Evolutionary conservation across 805 yeast species (phyloP), one percentile per base, ranked within the genome.

Genomic region (Groenewaldozyma tartarivorans): DNA sequence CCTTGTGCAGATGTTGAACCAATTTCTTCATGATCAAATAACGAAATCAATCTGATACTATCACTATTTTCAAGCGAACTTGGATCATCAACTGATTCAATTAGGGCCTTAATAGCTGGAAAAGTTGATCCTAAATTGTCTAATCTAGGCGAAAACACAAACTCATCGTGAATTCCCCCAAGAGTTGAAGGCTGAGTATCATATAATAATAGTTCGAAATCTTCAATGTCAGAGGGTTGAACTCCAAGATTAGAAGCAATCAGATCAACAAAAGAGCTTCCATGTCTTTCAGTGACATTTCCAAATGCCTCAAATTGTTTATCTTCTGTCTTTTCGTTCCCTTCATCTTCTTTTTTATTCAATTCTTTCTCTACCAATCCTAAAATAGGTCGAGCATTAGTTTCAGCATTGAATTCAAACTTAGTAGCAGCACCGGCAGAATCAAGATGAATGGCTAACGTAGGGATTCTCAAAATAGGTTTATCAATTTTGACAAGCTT

Each of bases 1-100:
- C 98, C 98, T 62, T 90, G 96, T 11, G 95, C 95, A 15, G 95
- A 81, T 5, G 77, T 69, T 1, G 96, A 87, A 0, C 98, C 98
- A 50, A 90, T 72, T 60, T 90, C 98, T 62, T 90, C 98, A 60
- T 92, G 97, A 59, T 90, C 98, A 60, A 92, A 90, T 45, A 88
- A 67, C 0, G 95, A 79, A 41, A 87, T 70, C 56, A 88, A 59
- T 55, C 81, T 78, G 33, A 86, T 77, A 34, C 84, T 81, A 2
- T 64, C 47, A 42, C 76, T 80, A 1, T 61, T 51, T 1, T 57
- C 62, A 33, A 81, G 58, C 9, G 63, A 57, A 5, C 55, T 61
- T 1, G 55, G 26, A 0, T 73, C 62, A 6, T 35, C 41, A 29
- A 54, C 29, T 2, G 84, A 63, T 42, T 72, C 72, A 32, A 83